Percentiles rank a stretch among this genome's conserved stretches.
Evolutionary conservation across 176 grass and related monocot species (phyloP).

Genomic region (Oryza longistaminata): DNA sequence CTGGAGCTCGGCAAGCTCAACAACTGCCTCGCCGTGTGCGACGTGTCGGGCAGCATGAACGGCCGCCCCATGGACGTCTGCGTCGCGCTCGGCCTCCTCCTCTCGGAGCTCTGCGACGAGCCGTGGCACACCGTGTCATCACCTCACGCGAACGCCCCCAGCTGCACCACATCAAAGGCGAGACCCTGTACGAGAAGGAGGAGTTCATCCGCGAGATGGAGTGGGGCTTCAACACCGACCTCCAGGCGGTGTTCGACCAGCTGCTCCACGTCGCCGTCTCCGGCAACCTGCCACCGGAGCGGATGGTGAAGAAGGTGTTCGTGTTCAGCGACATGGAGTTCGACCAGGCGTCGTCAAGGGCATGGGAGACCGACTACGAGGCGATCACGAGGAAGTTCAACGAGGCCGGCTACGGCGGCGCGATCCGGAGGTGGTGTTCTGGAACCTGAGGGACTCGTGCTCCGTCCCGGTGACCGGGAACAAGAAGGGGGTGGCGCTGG

Average conservation of each 20-base stretch:
- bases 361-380: constrained; percentile 72
- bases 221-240: constrained; percentile 49
- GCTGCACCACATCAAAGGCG: constrained; percentile 47
- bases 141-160: constrained; percentile 48
- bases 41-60: constrained; percentile 69
- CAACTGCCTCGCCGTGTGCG: constrained; percentile 79
- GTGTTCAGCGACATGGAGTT: constrained; percentile 83
- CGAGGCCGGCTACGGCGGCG: constrained; percentile 42
- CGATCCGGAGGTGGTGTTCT: constrained; percentile 70
- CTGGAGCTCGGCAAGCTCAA: constrained; percentile 42
- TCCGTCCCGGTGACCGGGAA: constrained; percentile 43
- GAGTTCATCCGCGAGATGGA: constrained; percentile 39
- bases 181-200: constrained; percentile 40
- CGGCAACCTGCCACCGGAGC: constrained; percentile 34
- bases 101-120: constrained; percentile 73
- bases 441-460: constrained; percentile 57
- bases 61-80: constrained; percentile 64
- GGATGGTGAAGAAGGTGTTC: constrained; percentile 53
- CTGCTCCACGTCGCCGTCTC: constrained; percentile 47
- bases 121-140: constrained; percentile 73
- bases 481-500: constrained; percentile 52
- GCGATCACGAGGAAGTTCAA: constrained; percentile 53
- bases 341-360: constrained; percentile 32
- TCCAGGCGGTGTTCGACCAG: constrained; percentile 64
- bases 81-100: constrained; percentile 75